These are phyloP conservation scores for Nephromyces sp. DNA, from an alignment of 169 alveolate genomes.

Conservation along the genomic window DNA sequence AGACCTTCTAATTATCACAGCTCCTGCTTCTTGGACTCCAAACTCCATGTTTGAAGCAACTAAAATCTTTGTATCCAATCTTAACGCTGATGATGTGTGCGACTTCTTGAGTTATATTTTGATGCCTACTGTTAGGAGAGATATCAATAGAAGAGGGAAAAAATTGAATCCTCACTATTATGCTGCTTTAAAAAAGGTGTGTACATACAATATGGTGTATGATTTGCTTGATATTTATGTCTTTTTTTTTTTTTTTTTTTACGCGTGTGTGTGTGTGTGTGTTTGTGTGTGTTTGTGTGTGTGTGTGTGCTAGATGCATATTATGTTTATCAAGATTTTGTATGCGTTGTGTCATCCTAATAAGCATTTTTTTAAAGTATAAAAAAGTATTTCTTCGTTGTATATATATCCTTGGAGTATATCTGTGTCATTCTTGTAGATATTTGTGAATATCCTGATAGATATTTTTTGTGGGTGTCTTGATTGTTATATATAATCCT, in stretches of 20 bases:
- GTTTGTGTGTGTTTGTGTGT: no score
- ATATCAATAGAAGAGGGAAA: constrained; percentile 53
- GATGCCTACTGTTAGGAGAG: constrained; percentile 72
- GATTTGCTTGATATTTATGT: background rate
- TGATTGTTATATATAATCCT: background rate
- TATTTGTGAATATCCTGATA: no score
- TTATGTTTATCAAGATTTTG: background rate
- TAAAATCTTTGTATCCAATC: constrained; percentile 65
- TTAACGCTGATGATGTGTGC: constrained; percentile 53
- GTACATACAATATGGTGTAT: no score
- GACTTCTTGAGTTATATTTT: constrained; percentile 49
- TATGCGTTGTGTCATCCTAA: background rate
- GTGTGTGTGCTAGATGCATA: background rate
- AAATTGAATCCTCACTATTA: constrained; percentile 79
- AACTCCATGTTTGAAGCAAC: constrained; percentile 79
- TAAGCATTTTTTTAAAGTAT: background rate
- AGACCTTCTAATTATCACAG: constrained; percentile 72
- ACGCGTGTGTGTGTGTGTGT: background rate
- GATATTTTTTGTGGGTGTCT: no score
- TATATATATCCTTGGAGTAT: background rate
- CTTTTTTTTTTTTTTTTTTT: background rate
- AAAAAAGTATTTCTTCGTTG: background rate
- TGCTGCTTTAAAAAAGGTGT: constrained; percentile 66
- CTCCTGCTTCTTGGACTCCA: constrained; percentile 83
- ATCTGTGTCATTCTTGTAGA: no score